These are phyloP conservation scores for Aspergillus affinis DNA, from an alignment of 495 filamentous ascomycete species.

Conservation along the genomic window DNA sequence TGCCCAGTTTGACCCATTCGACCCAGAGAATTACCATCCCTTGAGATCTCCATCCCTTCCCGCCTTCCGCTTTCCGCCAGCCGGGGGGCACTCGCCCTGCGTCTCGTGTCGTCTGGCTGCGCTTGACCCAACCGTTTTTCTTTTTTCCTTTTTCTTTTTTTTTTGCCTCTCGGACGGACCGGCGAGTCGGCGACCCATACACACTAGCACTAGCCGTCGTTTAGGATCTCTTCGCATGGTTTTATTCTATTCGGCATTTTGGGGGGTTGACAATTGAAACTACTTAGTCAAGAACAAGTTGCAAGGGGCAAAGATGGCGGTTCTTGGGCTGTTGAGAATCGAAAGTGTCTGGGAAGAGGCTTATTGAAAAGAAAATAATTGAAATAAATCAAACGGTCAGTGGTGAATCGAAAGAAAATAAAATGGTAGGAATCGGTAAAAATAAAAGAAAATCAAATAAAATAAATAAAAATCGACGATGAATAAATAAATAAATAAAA, in stretches of 20 bases:
- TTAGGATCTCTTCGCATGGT: neutral
- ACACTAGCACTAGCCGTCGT: slow-evolving; percentile 8
- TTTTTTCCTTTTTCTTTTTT: slow-evolving; percentile 10
- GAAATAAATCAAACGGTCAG: too few species aligned
- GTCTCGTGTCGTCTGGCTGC: slow-evolving; percentile 27
- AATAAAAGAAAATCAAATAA: too few species aligned
- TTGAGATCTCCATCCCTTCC: slow-evolving; percentile 26
- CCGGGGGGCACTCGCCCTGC: slow-evolving; percentile 29
- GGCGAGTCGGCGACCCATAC: slow-evolving; percentile 27
- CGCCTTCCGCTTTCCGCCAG: slow-evolving; percentile 28
- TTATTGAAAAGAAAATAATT: too few species aligned
- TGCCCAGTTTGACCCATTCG: slow-evolving; percentile 15
- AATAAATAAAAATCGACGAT: too few species aligned
- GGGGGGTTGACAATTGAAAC: too few species aligned
- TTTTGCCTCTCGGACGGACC: slow-evolving; percentile 31
- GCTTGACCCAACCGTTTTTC: slow-evolving; percentile 27
- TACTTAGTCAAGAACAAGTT: too few species aligned
- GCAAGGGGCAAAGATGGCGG: too few species aligned
- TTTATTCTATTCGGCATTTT: too few species aligned
- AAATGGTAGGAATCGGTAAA: neutral
- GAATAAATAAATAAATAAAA: neutral
- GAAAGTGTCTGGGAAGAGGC: too few species aligned
- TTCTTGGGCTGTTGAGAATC: too few species aligned
- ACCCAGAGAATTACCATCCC: slow-evolving; percentile 22
- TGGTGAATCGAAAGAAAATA: neutral